Conservation (phyloP, 768 basidiomycete genomes). For the Termitomyces eurrhizus region DNA sequence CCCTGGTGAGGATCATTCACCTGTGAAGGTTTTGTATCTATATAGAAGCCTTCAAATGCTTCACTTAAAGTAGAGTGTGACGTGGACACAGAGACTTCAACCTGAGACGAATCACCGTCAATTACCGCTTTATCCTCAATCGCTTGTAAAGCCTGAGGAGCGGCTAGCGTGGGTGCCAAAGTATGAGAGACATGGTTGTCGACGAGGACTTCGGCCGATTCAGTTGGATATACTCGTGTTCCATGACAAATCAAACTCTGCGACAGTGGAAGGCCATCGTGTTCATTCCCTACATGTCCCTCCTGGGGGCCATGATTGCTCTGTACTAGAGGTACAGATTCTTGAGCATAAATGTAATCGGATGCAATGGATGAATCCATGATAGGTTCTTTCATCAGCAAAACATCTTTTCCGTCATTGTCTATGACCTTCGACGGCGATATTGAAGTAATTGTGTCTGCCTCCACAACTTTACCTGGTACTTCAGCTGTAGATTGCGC, state of each 20-base stretch:
- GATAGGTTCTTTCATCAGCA: not conserved
- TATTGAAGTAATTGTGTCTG: not conserved
- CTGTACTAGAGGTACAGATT: not conserved
- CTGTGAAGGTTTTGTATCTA: constrained; percentile 38
- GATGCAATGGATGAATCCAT: not conserved
- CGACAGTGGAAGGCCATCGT: not conserved
- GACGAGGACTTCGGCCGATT: not conserved
- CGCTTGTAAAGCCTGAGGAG: not conserved
- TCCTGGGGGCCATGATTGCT: not conserved
- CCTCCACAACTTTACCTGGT: not conserved
- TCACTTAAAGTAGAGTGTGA: not conserved
- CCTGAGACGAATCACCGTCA: not conserved
- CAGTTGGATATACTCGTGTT: not conserved
- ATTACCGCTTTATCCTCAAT: not conserved
- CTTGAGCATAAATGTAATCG: not conserved
- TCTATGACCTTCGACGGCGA: not conserved
- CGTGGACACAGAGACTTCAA: not conserved
- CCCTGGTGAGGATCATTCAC: constrained; percentile 13
- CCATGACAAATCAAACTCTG: not conserved
- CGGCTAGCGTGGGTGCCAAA: too few relatives aligned
- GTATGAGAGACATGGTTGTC: not conserved
- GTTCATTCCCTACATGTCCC: too few relatives aligned
- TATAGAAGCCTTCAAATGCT: constrained; percentile 23
- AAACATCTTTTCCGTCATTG: not conserved
- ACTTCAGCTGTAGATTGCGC: not conserved